Evolutionary conservation across 2,329 filamentous ascomycete genomes (phyloP), one percentile per base, ranked within the genome.

Genomic region (Stemphylium lycopersici): DNA sequence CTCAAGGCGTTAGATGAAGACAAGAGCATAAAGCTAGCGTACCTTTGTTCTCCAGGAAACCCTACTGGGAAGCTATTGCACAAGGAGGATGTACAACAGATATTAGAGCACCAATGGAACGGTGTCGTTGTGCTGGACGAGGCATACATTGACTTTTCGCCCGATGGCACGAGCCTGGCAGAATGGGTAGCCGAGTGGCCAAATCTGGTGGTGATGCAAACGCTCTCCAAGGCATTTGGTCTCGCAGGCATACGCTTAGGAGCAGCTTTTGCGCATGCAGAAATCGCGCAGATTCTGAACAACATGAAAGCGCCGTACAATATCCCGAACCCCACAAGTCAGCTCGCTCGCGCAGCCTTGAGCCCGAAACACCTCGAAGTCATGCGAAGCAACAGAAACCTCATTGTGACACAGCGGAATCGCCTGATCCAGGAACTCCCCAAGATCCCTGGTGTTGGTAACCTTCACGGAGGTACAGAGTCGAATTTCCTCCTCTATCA

Each of bases 151-250:
- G 95, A 99, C 78, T 99, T 98, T 71, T 89, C 93, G 6, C 86
- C 87, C 5, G 87, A 89, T 42, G 87, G 85, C 22, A 83, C 90
- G 37, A 96, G 90, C 62, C 83, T 98, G 22, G 93, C 95, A 22
- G 90, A 96, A 76, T 96, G 91, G 89, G 93, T 96, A 1, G 82
- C 84, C 32, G 92, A 96, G 69, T 96, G 90, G 86, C 93, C 93
- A 45, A 99, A 99, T 76, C 82, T 99, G 22, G 92, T 97, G 15
- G 93, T 99, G 52, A 91, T 98, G 90, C 95, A 99, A 81, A 99
- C 95, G 1, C 83, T 98, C n/a, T 96, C 90, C 68, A 99, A 99
- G 76, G 95, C 92, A 0, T 99, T 99, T 71, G 95, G 95, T 24
- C 84, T 99, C 70, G 95, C 95, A 3, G 95, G 93, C 45, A 96